A percentile compares a stretch with the other conserved stretches of the same genome.
Evolutionary conservation across 140 eudicot genomes (phyloP).

Genomic region (Ambrosia hybrid): DNA sequence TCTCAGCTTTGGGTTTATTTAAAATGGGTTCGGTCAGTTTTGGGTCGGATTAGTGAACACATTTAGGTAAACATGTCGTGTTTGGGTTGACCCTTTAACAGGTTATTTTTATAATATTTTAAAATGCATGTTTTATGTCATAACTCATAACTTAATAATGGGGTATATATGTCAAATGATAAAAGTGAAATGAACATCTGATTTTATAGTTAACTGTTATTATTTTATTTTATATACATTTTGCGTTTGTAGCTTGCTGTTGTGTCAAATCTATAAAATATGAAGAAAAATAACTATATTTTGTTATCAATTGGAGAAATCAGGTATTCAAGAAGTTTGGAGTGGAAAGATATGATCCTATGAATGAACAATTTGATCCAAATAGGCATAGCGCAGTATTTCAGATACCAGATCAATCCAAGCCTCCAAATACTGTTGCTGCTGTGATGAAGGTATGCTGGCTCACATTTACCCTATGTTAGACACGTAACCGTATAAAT

Average conservation of each 20-base stretch:
- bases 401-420: slow-evolving; percentile 68
- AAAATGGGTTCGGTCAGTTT: neutral
- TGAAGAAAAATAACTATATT: neutral
- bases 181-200: no score
- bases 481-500: neutral
- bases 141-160: no score
- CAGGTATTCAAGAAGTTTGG: slow-evolving; percentile 70
- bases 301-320: neutral
- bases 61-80: neutral
- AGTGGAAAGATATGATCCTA: slow-evolving; percentile 59
- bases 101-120: no score
- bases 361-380: slow-evolving; percentile 66
- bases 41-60: neutral
- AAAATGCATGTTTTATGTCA: no score
- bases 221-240: no score
- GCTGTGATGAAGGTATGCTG: slow-evolving; percentile 65
- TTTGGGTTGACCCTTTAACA: neutral
- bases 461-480: slow-evolving; percentile 1
- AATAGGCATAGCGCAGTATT: slow-evolving; percentile 71
- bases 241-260: no score
- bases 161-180: no score
- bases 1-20: neutral
- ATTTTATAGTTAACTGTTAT: no score
- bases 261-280: no score
- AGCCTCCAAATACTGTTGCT: slow-evolving; percentile 60